phyloP scores from a whole-genome alignment of 345 rosid species.

The Ricinus communis region DNA sequence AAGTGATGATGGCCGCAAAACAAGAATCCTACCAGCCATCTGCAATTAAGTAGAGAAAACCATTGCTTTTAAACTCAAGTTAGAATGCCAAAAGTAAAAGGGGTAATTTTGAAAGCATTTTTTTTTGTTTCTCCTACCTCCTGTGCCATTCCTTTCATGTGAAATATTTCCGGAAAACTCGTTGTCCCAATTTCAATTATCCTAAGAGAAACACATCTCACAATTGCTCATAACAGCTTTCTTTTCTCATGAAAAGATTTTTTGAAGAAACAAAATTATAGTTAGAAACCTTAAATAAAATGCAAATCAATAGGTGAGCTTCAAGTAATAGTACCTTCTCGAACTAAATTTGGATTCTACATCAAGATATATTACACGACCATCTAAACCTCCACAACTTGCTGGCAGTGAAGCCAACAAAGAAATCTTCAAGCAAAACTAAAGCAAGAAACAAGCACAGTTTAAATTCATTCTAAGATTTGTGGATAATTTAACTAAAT shows the following conservation, averaged over 20 bases:
- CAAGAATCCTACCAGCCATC: slow-evolving; percentile 92
- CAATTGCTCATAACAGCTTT: neutral
- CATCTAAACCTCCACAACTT: slow-evolving; percentile 74
- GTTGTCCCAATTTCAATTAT: slow-evolving; percentile 75
- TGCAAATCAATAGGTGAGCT: neutral
- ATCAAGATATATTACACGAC: slow-evolving; percentile 70
- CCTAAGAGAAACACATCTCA: slow-evolving; percentile 40
- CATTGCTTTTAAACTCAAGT: neutral
- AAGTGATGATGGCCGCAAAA: slow-evolving; percentile 67
- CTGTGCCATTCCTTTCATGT: slow-evolving; percentile 67
- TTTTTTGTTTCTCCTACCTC: slow-evolving; percentile 42
- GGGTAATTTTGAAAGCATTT: neutral
- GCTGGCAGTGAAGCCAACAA: slow-evolving; percentile 68
- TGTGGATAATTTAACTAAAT: neutral
- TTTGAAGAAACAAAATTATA: neutral
- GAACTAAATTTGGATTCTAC: slow-evolving; percentile 83
- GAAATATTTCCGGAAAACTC: slow-evolving; percentile 79
- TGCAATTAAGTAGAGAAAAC: slow-evolving; percentile 24
- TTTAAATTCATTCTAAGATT: neutral
- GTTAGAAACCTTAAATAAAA: neutral
- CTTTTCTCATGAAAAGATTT: neutral
- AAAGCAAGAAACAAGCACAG: slow-evolving; percentile 16
- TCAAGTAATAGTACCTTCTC: slow-evolving; percentile 47
- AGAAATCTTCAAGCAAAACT: slow-evolving; percentile 82
- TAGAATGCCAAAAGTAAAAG: slow-evolving; percentile 12